Conservation (phyloP, 768 basidiomycete genomes). For the Serendipita sp. region DNA sequence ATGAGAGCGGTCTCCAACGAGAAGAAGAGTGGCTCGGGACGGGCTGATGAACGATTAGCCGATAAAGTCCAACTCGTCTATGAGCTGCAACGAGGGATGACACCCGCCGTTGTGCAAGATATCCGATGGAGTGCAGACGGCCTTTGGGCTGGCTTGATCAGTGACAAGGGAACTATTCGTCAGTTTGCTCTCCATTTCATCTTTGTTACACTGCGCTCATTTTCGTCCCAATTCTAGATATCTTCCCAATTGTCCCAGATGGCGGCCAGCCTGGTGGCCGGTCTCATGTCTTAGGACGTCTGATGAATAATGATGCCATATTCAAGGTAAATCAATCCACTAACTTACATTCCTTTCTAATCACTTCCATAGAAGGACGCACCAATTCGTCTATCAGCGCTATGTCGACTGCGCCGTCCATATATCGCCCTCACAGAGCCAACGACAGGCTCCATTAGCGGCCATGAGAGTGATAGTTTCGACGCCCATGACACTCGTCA, state of each 20-base stretch:
- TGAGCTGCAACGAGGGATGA: slow-evolving; percentile 52
- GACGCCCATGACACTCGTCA: not conserved
- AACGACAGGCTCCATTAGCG: not conserved
- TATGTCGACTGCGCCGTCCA: not conserved
- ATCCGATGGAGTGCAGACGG: slow-evolving; percentile 42
- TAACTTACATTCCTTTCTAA: not conserved
- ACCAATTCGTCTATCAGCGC: not conserved
- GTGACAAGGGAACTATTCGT: slow-evolving; percentile 25
- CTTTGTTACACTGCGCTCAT: not conserved
- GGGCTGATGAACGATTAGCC: slow-evolving; percentile 11
- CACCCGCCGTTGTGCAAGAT: slow-evolving; percentile 44
- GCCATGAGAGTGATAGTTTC: not conserved
- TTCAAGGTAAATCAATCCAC: not conserved
- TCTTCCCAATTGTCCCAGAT: slow-evolving; percentile 64
- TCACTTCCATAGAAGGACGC: not conserved
- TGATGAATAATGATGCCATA: no score
- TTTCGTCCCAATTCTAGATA: slow-evolving; percentile 44
- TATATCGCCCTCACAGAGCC: not conserved
- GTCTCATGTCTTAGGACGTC: slow-evolving; percentile 39
- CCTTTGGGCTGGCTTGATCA: slow-evolving; percentile 55
- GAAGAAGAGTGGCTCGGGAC: not conserved
- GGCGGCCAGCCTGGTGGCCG: slow-evolving; percentile 49
- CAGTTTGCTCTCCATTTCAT: slow-evolving; percentile 11
- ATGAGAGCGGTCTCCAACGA: slow-evolving; percentile 4
- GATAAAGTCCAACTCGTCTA: slow-evolving; percentile 38